Evolutionary conservation across 129 eudicot species (phyloP).

Genomic region (Saposhnikovia divaricata): DNA sequence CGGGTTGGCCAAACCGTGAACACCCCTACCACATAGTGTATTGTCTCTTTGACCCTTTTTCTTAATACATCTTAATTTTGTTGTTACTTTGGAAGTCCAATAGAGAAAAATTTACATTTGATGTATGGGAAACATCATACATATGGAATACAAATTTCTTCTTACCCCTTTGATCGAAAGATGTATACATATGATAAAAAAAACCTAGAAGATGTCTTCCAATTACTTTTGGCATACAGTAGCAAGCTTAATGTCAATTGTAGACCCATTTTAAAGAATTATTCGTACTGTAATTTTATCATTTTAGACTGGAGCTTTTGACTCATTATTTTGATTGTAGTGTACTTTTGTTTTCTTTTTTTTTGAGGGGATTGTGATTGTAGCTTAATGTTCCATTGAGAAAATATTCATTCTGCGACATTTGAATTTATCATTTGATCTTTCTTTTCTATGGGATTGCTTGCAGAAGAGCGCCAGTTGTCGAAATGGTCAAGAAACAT

Average conservation of each 20-base stretch:
- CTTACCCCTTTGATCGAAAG: neutral
- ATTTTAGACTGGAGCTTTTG: neutral
- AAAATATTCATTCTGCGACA: neutral
- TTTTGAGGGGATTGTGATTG: neutral
- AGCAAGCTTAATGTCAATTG: neutral
- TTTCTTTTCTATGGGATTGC: neutral
- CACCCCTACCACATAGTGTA: too few relatives aligned
- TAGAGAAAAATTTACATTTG: neutral
- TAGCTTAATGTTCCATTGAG: neutral
- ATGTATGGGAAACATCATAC: neutral
- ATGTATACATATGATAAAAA: neutral
- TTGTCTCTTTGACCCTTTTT: neutral
- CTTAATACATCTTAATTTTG: neutral
- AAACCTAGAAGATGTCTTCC: neutral
- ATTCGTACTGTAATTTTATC: neutral
- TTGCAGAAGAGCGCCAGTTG: slow-evolving; percentile 30
- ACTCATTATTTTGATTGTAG: neutral
- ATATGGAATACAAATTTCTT: neutral
- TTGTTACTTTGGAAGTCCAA: neutral
- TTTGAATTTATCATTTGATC: neutral
- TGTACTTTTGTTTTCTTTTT: neutral
- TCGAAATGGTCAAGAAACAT: slow-evolving; percentile 24
- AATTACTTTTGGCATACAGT: neutral
- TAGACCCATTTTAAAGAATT: neutral
- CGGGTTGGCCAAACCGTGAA: too few relatives aligned